Evolutionary conservation across 768 basidiomycete species (phyloP).

Genomic region (Suillus plorans): DNA sequence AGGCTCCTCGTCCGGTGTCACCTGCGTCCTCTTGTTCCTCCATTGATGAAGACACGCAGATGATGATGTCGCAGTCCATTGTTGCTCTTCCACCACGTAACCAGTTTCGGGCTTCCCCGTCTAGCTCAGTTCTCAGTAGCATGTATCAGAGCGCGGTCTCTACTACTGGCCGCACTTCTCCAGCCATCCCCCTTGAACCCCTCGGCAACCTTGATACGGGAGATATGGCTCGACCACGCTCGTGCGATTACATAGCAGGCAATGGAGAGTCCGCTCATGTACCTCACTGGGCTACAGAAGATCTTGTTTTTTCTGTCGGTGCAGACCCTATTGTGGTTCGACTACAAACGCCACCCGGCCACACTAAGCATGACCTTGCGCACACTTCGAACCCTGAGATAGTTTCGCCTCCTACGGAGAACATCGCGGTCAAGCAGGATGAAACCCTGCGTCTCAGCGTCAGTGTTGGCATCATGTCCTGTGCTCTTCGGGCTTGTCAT

Average conservation of each 20-base stretch:
- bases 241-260: neutral
- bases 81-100: conserved; percentile 52
- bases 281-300: conserved; percentile 28
- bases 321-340: conserved; percentile 58
- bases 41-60: conserved; percentile 62
- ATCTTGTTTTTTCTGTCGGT: conserved; percentile 61
- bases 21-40: conserved; percentile 51
- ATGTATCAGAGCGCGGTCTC: conserved; percentile 81
- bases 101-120: conserved; percentile 35
- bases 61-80: conserved; percentile 76
- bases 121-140: conserved; percentile 55
- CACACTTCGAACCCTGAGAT: conserved; percentile 8
- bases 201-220: conserved; percentile 1
- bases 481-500: conserved; percentile 57
- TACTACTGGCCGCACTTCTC: conserved; percentile 9
- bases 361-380: conserved; percentile 11
- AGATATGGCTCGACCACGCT: conserved; percentile 2
- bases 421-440: conserved; percentile 8
- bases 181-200: conserved; percentile 3
- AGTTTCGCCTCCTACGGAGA: conserved; percentile 4
- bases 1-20: conserved; percentile 28
- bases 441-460: conserved; percentile 43
- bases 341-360: conserved; percentile 46
- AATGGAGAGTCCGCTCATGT: conserved; percentile 9
- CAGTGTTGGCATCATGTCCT: conserved; percentile 51